Evolutionary conservation across 192 early-diverging fungal genomes (phyloP), one percentile per base, ranked within the genome.

Genomic region (Rhizophagus sp.): DNA sequence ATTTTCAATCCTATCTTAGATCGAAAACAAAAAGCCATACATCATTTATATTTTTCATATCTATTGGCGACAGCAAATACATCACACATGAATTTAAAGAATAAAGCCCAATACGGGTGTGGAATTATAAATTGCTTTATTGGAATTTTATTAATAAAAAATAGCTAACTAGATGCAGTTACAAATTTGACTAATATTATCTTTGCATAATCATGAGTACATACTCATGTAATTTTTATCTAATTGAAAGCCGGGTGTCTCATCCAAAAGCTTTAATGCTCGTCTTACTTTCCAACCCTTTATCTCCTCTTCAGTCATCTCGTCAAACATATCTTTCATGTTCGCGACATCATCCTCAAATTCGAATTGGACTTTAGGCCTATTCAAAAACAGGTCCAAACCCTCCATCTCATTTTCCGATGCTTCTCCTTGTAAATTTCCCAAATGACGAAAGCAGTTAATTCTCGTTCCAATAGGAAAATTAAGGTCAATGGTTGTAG

Each of bases 271-370:
- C 50, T 50, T 74, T 74, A 74, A 27, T 24, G 27, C 73, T 61
- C 52, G 73, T 74, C 25, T 74, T 61, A 74, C 25, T 61, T 74
- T 74, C 73, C 73, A 74, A 74, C 24, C 25, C 13, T 11, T 61
- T 74, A 74, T 74, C 52, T 74, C 73, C 50, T 74, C 33, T 74
- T 62, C 73, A 74, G 73, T 74, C 73, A 74, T 74, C 47, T 74
- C 50, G 13, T 74, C 73, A 52, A 61, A 74, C 50, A 74, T 61
- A 74, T 74, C 73, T 62, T 74, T 74, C 73, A 62, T 74, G 50
- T 74, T 74, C 24, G 73, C 49, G 25, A 73, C 41, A 73, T 73
- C 72, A 73, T 73, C 72, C 47, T 74, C 73, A 74, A 74, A 74
- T 57, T 74, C 73, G 24, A 74, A 61, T 12, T 61, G 47, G n/a